Evolutionary conservation across 2,329 filamentous ascomycete genomes (phyloP).

Genomic region (Aspergillus tanneri): DNA sequence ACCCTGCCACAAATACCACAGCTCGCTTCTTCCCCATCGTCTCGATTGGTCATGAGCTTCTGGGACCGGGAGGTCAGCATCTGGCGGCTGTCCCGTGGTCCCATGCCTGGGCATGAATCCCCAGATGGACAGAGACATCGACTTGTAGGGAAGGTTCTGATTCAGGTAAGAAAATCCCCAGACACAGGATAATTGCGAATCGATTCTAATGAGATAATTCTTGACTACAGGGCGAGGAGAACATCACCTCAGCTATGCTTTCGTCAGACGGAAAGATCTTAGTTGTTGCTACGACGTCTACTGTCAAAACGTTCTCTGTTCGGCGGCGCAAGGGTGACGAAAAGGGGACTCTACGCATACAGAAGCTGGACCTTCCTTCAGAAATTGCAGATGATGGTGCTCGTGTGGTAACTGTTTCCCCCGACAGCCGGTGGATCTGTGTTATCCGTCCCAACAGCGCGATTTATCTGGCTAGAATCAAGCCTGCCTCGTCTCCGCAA

Average conservation of each 20-base stretch:
- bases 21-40: constrained; percentile 68
- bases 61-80: constrained; percentile 86
- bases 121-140: constrained; percentile 38
- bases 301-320: constrained; percentile 76
- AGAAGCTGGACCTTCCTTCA: constrained; percentile 65
- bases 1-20: constrained; percentile 77
- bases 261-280: constrained; percentile 71
- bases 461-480: constrained; percentile 55
- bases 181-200: constrained; percentile 40
- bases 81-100: constrained; percentile 61
- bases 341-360: constrained; percentile 65
- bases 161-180: constrained; percentile 40
- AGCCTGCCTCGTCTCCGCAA: constrained; percentile 39
- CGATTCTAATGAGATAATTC: constrained; percentile 11
- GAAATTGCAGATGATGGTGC: constrained; percentile 63
- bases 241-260: constrained; percentile 73
- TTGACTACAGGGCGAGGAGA: constrained; percentile 66
- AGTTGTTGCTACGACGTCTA: constrained; percentile 70
- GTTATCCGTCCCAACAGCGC: constrained; percentile 60
- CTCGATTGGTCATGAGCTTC: constrained; percentile 81
- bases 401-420: constrained; percentile 57
- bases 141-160: constrained; percentile 66
- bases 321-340: constrained; percentile 52
- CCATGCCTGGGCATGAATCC: constrained; percentile 49
- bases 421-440: constrained; percentile 48